Evolutionary conservation across 2,329 filamentous ascomycete genomes (phyloP).

Genomic region (Sordariomycetes sp.): DNA sequence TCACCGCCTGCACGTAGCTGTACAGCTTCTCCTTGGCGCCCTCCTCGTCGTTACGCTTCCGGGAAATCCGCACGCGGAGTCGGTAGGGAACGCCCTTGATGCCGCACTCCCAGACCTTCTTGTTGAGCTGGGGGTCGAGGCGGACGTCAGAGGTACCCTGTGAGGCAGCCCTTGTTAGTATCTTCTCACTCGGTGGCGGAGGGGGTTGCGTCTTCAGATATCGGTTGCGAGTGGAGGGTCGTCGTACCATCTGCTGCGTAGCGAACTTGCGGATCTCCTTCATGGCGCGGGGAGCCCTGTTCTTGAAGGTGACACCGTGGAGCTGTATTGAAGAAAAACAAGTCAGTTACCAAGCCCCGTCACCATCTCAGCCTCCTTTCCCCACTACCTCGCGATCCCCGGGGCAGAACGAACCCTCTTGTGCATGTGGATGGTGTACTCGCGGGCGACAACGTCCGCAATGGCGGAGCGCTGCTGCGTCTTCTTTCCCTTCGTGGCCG

Average conservation of each 20-base stretch:
- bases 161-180: constrained; percentile 3
- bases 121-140: constrained; percentile 97
- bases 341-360: background rate
- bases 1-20: constrained; percentile 98
- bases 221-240: constrained; percentile 1
- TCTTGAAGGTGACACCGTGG: constrained; percentile 98
- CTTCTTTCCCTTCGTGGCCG: constrained; percentile 32
- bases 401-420: constrained; percentile 50
- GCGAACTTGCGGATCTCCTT: constrained; percentile 99
- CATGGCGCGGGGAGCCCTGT: constrained; percentile 94
- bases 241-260: constrained; percentile 83
- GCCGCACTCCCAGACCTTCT: constrained; percentile 99
- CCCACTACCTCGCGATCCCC: background rate
- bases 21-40: constrained; percentile 99
- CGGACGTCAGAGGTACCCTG: constrained; percentile 96
- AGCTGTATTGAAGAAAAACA: constrained; percentile 42
- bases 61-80: constrained; percentile 94
- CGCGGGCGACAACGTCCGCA: constrained; percentile 95
- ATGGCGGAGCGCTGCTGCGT: constrained; percentile 79
- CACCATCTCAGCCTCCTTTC: background rate
- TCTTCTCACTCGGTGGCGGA: constrained; percentile 2
- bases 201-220: background rate
- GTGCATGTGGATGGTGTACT: constrained; percentile 99
- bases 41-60: constrained; percentile 99
- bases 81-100: constrained; percentile 98